phyloP scores from a whole-genome alignment of 2,329 filamentous ascomycete species.

The Trichophyton rubrum region DNA sequence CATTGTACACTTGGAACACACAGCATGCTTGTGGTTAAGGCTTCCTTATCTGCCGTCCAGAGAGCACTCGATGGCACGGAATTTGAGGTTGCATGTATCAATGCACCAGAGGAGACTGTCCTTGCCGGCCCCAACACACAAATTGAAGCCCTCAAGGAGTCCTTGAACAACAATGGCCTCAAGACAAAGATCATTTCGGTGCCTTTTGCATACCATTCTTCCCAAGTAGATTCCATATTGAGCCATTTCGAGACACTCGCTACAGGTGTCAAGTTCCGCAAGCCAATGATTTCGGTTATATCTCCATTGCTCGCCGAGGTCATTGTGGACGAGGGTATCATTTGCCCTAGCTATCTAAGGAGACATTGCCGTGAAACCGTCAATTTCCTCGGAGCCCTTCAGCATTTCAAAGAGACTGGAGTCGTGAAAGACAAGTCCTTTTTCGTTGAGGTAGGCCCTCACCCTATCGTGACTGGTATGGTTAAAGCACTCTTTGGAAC shows the following conservation, averaged over 20 bases:
- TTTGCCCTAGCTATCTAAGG: slow-evolving; percentile 31
- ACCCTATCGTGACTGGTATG: slow-evolving; percentile 57
- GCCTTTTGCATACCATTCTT: slow-evolving; percentile 54
- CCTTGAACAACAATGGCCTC: slow-evolving; percentile 34
- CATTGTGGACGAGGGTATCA: slow-evolving; percentile 25
- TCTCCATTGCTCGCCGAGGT: slow-evolving; percentile 55
- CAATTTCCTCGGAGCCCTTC: slow-evolving; percentile 53
- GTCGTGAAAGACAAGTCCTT: slow-evolving; percentile 53
- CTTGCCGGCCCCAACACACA: slow-evolving; percentile 14
- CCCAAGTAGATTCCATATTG: slow-evolving; percentile 52
- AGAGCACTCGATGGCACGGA: not conserved
- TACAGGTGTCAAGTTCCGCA: slow-evolving; percentile 42
- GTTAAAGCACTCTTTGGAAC: slow-evolving; percentile 51
- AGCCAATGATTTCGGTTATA: slow-evolving; percentile 49
- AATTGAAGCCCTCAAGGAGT: slow-evolving; percentile 28
- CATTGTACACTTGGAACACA: slow-evolving; percentile 49
- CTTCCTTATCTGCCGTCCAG: not conserved
- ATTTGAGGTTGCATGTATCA: slow-evolving; percentile 15
- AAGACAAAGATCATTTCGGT: slow-evolving; percentile 34
- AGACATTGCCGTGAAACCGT: slow-evolving; percentile 56
- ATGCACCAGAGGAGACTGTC: slow-evolving; percentile 13
- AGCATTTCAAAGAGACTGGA: slow-evolving; percentile 45
- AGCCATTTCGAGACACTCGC: slow-evolving; percentile 47
- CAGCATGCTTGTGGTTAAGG: slow-evolving; percentile 47
- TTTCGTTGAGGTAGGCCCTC: slow-evolving; percentile 63